Percentiles rank a stretch among this genome's conserved stretches.
Conservation (phyloP, 257 asterid species). For the Parsonsia alboflavescens region DNA sequence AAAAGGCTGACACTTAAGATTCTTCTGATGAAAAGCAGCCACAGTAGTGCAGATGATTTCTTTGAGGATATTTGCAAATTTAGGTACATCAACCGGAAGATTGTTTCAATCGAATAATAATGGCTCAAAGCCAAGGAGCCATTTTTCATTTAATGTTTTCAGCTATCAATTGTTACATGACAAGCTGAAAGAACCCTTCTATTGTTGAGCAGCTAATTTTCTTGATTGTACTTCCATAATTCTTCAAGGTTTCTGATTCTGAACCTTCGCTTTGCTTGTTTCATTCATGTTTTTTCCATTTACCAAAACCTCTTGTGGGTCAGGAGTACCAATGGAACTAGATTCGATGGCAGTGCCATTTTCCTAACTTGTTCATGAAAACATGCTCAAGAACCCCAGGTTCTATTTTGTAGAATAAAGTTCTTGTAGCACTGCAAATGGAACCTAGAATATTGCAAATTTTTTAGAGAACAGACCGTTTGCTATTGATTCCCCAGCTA, state of each 20-base stretch:
- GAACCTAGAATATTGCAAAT: too few species aligned
- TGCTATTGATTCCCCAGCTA: too few species aligned
- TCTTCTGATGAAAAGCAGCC: slow-evolving; percentile 98
- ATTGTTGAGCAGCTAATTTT: neutral
- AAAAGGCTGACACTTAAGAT: slow-evolving; percentile 74
- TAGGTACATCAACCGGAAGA: slow-evolving; percentile 52
- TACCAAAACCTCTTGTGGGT: too few species aligned
- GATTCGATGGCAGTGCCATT: too few species aligned
- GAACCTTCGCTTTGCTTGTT: too few species aligned
- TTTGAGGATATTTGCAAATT: slow-evolving; percentile 89
- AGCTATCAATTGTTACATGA: neutral
- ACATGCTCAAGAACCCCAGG: too few species aligned
- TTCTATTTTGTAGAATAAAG: too few species aligned
- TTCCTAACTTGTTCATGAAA: too few species aligned
- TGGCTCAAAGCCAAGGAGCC: neutral
- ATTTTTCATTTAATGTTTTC: neutral
- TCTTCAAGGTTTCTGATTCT: neutral
- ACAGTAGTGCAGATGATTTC: slow-evolving; percentile 93
- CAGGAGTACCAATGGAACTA: too few species aligned
- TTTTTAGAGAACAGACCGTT: too few species aligned
- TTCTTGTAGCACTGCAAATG: too few species aligned
- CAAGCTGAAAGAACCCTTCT: neutral
- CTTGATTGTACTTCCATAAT: neutral
- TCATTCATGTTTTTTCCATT: too few species aligned
- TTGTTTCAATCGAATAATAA: slow-evolving; percentile 58